Conservation (phyloP, 495 filamentous ascomycete species). For the Paragyromitra xinjiangensis region DNA sequence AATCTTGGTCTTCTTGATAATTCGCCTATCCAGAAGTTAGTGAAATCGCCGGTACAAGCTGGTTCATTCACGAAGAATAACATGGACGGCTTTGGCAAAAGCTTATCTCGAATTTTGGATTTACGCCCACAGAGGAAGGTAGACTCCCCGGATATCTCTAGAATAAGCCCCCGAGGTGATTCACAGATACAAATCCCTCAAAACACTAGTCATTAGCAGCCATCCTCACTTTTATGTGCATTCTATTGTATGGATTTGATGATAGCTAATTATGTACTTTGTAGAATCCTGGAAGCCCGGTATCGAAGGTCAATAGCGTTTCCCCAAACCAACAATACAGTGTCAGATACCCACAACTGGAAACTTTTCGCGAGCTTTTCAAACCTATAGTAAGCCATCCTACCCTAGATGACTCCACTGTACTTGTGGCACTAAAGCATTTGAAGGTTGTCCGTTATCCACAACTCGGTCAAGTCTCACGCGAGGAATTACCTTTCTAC, state of each 20-base stretch:
- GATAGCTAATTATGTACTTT: neutral
- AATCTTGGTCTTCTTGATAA: too few species aligned
- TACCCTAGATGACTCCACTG: neutral
- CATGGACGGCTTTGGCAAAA: neutral
- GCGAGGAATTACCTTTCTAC: slow-evolving; percentile 22
- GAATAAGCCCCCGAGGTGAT: neutral
- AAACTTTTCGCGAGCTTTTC: slow-evolving; percentile 17
- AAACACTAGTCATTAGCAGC: neutral
- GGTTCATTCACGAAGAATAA: neutral
- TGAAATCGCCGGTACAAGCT: neutral
- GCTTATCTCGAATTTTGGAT: neutral
- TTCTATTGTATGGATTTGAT: neutral
- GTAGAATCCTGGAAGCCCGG: neutral
- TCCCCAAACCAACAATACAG: neutral
- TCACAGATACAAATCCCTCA: neutral
- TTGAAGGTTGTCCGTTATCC: slow-evolving; percentile 37
- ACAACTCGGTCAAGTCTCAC: slow-evolving; percentile 17
- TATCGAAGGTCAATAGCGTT: neutral
- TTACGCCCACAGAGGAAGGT: neutral
- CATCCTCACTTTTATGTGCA: neutral
- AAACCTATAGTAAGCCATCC: slow-evolving; percentile 35
- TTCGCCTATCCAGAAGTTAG: neutral
- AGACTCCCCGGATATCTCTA: neutral
- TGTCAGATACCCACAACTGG: neutral
- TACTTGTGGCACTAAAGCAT: neutral